Evolutionary conservation across 176 grass and related monocot species (phyloP).

Genomic region (Ensete glaucum): DNA sequence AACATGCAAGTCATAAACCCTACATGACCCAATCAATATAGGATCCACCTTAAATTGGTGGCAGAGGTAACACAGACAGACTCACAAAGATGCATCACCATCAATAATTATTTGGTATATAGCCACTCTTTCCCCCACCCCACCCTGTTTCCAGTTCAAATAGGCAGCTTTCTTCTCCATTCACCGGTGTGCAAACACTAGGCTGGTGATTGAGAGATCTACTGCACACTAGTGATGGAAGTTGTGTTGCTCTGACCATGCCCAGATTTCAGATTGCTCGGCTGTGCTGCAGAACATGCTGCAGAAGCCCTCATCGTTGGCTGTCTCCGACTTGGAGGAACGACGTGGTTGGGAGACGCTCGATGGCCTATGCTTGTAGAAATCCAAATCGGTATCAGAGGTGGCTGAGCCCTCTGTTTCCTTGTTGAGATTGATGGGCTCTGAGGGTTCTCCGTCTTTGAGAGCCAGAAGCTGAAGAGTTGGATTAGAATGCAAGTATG

Average conservation of each 20-base stretch:
- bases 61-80: no score
- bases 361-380: not conserved
- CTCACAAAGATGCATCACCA: no score
- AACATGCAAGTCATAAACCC: no score
- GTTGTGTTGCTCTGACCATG: constrained; percentile 17
- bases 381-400: not conserved
- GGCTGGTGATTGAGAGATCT: no score
- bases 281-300: constrained; percentile 18
- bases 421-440: constrained; percentile 18
- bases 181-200: not conserved
- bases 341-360: not conserved
- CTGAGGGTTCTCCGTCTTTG: not conserved
- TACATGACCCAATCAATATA: no score
- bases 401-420: constrained; percentile 11
- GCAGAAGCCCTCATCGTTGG: not conserved
- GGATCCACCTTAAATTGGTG: no score
- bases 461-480: not conserved
- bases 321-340: not conserved
- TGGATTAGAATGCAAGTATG: not conserved
- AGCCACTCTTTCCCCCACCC: not conserved
- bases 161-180: not conserved
- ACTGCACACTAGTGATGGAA: not conserved
- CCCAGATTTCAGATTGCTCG: constrained; percentile 9
- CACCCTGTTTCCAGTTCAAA: not conserved
- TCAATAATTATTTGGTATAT: not conserved